Evolutionary conservation across 305 asterid species (phyloP).

Genomic region (Fraxinus floribunda): DNA sequence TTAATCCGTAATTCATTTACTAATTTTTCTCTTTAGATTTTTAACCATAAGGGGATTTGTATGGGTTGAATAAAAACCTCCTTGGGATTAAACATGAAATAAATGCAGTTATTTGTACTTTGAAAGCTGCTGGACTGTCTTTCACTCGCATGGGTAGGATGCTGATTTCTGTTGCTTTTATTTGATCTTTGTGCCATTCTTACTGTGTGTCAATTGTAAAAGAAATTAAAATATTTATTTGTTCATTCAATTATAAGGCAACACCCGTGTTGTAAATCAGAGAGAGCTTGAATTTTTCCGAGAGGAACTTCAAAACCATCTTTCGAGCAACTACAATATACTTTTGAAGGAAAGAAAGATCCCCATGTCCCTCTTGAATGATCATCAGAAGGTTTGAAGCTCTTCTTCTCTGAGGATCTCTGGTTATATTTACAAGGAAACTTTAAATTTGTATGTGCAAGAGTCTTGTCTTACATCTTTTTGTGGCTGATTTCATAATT

Average conservation of each 20-base stretch:
- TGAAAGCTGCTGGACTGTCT: neutral
- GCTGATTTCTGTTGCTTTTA: neutral
- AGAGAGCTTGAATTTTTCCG: conserved; percentile 78
- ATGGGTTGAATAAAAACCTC: neutral
- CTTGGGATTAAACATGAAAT: neutral
- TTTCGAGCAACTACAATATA: conserved; percentile 80
- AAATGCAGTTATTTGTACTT: neutral
- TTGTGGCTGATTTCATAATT: conserved; percentile 21
- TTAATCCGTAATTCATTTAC: neutral
- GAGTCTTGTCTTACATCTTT: neutral
- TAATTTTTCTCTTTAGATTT: neutral
- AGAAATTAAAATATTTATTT: neutral
- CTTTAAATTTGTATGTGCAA: neutral
- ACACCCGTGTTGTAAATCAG: conserved; percentile 82
- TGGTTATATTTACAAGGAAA: conserved; percentile 7
- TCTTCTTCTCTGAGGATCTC: neutral
- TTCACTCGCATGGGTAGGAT: neutral
- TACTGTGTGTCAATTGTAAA: neutral
- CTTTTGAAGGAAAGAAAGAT: conserved; percentile 82
- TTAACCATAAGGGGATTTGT: neutral
- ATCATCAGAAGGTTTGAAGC: conserved; percentile 72
- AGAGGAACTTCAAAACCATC: conserved; percentile 70
- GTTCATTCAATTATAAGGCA: conserved; percentile 42
- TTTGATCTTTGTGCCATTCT: neutral
- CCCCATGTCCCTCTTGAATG: conserved; percentile 82